Percentiles rank a stretch among this genome's conserved stretches.
Conservation (phyloP, 2,329 filamentous ascomycete species). For the Colletotrichum lini region DNA sequence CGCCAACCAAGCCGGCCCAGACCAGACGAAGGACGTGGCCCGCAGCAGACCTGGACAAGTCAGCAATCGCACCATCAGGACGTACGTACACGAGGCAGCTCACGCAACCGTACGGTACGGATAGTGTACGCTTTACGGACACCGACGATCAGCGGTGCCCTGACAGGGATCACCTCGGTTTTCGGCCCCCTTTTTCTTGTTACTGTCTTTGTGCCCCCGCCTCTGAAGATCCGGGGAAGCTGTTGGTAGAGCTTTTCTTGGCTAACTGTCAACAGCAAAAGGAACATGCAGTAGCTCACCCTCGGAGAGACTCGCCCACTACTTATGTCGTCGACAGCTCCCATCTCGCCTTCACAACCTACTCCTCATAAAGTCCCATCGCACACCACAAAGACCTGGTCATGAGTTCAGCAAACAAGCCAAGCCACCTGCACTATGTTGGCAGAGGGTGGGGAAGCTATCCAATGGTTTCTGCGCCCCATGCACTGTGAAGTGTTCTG, state of each 20-base stretch:
- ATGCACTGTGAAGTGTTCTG: conserved; percentile 25
- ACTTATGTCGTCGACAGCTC: not conserved
- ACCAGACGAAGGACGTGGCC: not conserved
- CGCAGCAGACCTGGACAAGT: not conserved
- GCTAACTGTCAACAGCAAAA: not conserved
- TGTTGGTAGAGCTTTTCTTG: conserved; percentile 16
- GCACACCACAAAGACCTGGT: not conserved
- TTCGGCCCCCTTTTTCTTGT: conserved; percentile 23
- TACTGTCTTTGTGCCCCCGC: conserved; percentile 25
- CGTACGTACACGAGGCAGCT: not conserved
- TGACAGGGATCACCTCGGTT: conserved; percentile 35
- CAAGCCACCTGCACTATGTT: conserved; percentile 2
- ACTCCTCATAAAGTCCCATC: not conserved
- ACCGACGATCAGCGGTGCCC: conserved; percentile 23
- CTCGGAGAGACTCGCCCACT: not conserved
- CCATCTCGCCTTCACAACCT: conserved; percentile 1
- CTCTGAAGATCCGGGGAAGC: conserved; percentile 40
- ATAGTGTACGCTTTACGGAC: not conserved
- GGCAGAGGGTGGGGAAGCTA: conserved; percentile 26
- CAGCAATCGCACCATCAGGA: conserved; percentile 5
- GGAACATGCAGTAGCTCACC: not conserved
- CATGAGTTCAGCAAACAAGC: conserved; percentile 22
- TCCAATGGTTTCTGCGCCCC: conserved; percentile 19
- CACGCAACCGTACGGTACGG: not conserved
- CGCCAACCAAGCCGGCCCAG: not conserved